Evolutionary conservation across 1,284 basidiomycete species (phyloP).

Genomic region (Ustilago bromivora): DNA sequence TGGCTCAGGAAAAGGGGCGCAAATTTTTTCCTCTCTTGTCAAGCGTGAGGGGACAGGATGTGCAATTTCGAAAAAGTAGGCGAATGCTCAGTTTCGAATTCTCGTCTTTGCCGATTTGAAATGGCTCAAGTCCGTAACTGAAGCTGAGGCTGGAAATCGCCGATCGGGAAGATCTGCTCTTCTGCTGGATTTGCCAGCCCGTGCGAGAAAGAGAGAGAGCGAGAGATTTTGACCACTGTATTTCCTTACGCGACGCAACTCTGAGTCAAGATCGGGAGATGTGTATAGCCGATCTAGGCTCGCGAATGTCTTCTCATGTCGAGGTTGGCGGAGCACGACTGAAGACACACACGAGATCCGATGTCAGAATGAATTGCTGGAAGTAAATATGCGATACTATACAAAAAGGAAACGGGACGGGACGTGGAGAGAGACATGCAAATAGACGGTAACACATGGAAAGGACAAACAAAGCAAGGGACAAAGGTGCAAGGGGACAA

Average conservation of each 20-base stretch:
- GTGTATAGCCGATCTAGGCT: not conserved
- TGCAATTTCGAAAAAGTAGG: not conserved
- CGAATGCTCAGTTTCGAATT: not conserved
- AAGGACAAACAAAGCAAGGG: constrained; percentile 15
- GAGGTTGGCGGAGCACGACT: not conserved
- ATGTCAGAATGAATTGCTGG: constrained; percentile 1
- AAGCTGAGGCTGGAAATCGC: not conserved
- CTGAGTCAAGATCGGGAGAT: not conserved
- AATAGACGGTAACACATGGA: constrained; percentile 14
- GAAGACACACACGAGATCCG: not conserved
- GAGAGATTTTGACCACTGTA: too few species aligned
- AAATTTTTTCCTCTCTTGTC: constrained; percentile 6
- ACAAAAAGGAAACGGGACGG: constrained; percentile 7
- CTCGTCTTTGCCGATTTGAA: not conserved
- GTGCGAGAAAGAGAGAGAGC: not conserved
- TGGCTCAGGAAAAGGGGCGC: not conserved
- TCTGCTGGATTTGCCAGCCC: not conserved
- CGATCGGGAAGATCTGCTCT: not conserved
- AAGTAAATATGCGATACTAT: constrained; percentile 13
- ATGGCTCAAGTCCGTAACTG: not conserved
- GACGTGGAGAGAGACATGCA: constrained; percentile 8
- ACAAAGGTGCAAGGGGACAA: constrained; percentile 3
- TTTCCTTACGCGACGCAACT: not conserved
- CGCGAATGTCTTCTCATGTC: not conserved
- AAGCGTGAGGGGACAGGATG: not conserved